A percentile compares a stretch with the other conserved stretches of the same genome.
Conservation (phyloP, 2,329 filamentous ascomycete genomes). For the Tolypocladium ophioglossoides region DNA sequence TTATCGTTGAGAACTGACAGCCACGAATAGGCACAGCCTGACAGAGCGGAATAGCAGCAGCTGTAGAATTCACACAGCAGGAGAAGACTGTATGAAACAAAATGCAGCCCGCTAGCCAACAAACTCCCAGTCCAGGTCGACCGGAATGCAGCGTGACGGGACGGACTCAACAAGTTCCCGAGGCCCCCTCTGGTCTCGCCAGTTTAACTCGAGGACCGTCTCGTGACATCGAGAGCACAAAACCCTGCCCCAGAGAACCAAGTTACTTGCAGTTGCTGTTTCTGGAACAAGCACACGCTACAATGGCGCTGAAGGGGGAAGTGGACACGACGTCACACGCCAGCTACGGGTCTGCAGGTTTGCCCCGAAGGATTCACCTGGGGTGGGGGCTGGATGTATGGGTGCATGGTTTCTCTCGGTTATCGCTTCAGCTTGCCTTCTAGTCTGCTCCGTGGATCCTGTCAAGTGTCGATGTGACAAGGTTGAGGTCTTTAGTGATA, state of each 20-base stretch:
- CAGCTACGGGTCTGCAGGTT: neutral
- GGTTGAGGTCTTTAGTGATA: neutral
- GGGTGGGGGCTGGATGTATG: neutral
- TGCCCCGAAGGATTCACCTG: neutral
- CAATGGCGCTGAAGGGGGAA: neutral
- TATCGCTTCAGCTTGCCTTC: no score
- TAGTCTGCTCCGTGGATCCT: neutral
- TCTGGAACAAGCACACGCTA: neutral
- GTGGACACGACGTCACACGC: neutral
- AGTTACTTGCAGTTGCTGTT: no score
- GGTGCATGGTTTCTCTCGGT: neutral
- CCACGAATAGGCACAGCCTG: neutral
- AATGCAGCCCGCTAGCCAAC: neutral
- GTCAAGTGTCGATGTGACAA: neutral
- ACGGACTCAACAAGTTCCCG: no score
- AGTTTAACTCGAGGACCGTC: neutral
- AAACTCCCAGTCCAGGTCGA: neutral
- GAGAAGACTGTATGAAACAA: no score
- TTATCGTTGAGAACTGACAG: neutral
- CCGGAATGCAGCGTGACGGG: neutral
- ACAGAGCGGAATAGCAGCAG: neutral
- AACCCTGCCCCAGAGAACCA: neutral
- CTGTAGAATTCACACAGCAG: neutral
- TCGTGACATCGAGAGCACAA: neutral
- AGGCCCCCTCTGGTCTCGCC: neutral